Base-by-base conservation (phyloP, 805 yeast genomes). In the Teunomyces cretensis region DNA sequence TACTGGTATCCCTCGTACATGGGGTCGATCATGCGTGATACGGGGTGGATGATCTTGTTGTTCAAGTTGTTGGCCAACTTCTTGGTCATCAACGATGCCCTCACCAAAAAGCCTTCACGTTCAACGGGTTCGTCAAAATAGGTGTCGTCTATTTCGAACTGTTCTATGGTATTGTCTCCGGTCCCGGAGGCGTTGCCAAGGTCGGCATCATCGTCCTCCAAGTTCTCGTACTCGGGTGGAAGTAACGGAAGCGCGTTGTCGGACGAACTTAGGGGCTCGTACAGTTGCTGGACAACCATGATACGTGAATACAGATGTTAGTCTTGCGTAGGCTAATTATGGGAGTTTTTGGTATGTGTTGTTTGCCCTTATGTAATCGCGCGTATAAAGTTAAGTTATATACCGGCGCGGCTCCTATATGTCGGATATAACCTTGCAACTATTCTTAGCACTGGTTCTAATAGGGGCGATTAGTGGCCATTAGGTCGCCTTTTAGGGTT, bases 1-100 rank as follows among this genome's bases (percentile, higher is more conserved):
- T 61, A 71, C 39, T 63, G 60, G 50, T 72, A 74, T 2, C 75
- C 70, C 55, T 78, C 81, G 51, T 73, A 72, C 3, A 79, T 70
- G 1, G 84, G 84, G 51, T 78, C 82, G 43, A 78, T 55, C 16
- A 75, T 73, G 19, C 62, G 67, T 19, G 70, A 55, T 11, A 78
- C 62, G 4, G 81, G 82, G 30, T 61, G 58, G 28, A 75, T 68
- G 11, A 77, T 56, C 33, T 62, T 50, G 32, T 56, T 56, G 43
- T 62, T 71, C 56, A 75, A 60, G 40, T 60, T 61, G 33, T 53
- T 51, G 7, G 76, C 76, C 37, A 72, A 55, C 41, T 56, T 59
- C 46, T 61, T 60, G 11, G 71, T 57, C 30, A 59, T 54, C n/a
- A 65, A 53, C 5, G 70, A 69, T 0, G 79, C 78, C 41, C 78